These are phyloP conservation scores for Ophiostoma tasmaniense DNA, from an alignment of 2,329 filamentous ascomycete genomes.

Conservation along the genomic window DNA sequence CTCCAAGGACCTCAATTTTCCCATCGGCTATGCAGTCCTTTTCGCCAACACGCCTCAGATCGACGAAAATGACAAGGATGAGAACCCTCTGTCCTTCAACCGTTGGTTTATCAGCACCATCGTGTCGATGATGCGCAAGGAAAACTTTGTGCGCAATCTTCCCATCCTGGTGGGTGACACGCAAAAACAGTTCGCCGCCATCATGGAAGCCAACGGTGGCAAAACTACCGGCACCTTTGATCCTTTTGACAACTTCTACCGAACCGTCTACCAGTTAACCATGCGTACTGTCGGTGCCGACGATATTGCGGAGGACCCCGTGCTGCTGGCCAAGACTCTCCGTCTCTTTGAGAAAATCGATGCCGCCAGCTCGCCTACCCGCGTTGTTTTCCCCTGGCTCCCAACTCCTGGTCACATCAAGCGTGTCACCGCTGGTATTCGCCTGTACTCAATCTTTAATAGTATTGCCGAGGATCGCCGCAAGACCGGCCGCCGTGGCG, in stretches of 20 bases:
- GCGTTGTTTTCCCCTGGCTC: conserved; percentile 46
- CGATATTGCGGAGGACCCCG: conserved; percentile 43
- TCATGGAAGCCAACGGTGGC: conserved; percentile 26
- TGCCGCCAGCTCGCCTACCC: conserved; percentile 31
- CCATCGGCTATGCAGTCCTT: conserved; percentile 31
- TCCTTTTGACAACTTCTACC: conserved; percentile 46
- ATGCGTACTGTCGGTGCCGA: conserved; percentile 46
- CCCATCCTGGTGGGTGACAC: conserved; percentile 37
- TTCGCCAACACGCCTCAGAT: conserved; percentile 27
- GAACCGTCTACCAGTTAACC: conserved; percentile 47
- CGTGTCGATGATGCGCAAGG: conserved; percentile 30
- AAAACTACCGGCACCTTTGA: conserved; percentile 33
- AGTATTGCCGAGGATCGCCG: conserved; percentile 39
- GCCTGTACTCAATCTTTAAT: conserved; percentile 41
- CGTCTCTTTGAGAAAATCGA: conserved; percentile 41
- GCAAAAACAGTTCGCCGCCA: conserved; percentile 29
- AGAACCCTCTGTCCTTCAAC: conserved; percentile 18
- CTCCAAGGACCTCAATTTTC: conserved; percentile 35
- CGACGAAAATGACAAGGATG: conserved; percentile 8
- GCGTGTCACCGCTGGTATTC: conserved; percentile 37
- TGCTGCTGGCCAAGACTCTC: conserved; percentile 35
- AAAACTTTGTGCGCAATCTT: conserved; percentile 33
- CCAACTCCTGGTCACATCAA: conserved; percentile 36
- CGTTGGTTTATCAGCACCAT: conserved; percentile 28
- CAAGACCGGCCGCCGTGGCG: conserved; percentile 32